Conservation (phyloP, 805 yeast species). For the Hanseniaspora hatyaiensis region DNA sequence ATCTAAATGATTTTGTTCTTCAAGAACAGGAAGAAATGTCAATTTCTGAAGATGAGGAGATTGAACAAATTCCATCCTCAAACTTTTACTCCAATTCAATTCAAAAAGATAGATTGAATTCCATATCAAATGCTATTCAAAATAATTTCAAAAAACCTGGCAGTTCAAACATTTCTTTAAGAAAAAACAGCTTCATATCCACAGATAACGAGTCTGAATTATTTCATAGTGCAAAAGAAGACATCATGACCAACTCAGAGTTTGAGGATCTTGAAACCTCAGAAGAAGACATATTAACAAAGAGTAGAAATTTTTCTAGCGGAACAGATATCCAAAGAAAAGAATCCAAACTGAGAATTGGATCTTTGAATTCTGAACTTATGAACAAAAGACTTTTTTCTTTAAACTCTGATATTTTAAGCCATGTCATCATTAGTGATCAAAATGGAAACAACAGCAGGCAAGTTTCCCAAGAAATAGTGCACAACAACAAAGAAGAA, state of each 20-base stretch:
- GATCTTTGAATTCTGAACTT: background rate
- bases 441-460: conserved; percentile 7
- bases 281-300: background rate
- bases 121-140: conserved; percentile 1
- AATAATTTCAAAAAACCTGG: background rate
- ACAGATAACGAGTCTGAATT: conserved; percentile 4
- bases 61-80: background rate
- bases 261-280: background rate
- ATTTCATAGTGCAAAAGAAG: conserved; percentile 11
- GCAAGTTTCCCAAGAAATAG: background rate
- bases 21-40: background rate
- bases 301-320: no score
- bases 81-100: background rate
- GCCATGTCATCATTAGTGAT: conserved; percentile 3
- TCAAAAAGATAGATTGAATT: background rate
- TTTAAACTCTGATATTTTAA: conserved; percentile 3
- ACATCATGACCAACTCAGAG: background rate
- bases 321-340: no score
- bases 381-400: conserved; percentile 1
- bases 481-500: background rate
- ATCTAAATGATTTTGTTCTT: background rate
- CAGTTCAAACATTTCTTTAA: background rate
- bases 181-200: background rate
- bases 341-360: conserved; percentile 1
- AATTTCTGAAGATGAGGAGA: background rate